Conservation (phyloP, 306 rosid genomes). For the Sophora flavescens region DNA sequence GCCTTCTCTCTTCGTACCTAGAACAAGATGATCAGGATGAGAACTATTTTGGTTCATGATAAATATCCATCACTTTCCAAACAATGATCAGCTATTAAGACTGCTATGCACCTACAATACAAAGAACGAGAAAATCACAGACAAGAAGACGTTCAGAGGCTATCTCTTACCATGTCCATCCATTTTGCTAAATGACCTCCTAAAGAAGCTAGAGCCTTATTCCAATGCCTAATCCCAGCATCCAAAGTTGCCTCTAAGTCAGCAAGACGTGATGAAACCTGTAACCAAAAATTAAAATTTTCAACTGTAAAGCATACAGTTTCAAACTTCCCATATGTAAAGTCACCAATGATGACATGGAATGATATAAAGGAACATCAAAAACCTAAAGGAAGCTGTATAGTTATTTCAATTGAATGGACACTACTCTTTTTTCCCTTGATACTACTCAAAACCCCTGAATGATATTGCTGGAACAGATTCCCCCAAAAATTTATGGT, state of each 20-base stretch:
- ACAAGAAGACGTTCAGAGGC: slow-evolving; percentile 34
- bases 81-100: slow-evolving; percentile 1
- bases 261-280: slow-evolving; percentile 84
- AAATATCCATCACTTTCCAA: slow-evolving; percentile 31
- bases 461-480: slow-evolving; percentile 4
- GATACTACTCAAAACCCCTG: slow-evolving; percentile 1
- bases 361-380: slow-evolving; percentile 28
- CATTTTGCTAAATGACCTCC: slow-evolving; percentile 71
- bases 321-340: background rate
- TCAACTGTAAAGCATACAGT: slow-evolving; percentile 7
- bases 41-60: slow-evolving; percentile 35
- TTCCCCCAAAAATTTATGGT: background rate
- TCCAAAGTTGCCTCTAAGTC: slow-evolving; percentile 88
- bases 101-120: background rate
- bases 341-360: background rate
- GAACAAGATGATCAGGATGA: slow-evolving; percentile 47
- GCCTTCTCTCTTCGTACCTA: slow-evolving; percentile 95
- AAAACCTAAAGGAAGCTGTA: slow-evolving; percentile 12
- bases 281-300: slow-evolving; percentile 32
- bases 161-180: slow-evolving; percentile 79
- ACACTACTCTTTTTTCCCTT: background rate
- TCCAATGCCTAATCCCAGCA: slow-evolving; percentile 84
- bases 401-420: slow-evolving; percentile 1
- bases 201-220: slow-evolving; percentile 77
- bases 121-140: slow-evolving; percentile 24